Base-by-base conservation (phyloP, 176 grass and related monocot genomes). In the Luzula sylvatica region DNA sequence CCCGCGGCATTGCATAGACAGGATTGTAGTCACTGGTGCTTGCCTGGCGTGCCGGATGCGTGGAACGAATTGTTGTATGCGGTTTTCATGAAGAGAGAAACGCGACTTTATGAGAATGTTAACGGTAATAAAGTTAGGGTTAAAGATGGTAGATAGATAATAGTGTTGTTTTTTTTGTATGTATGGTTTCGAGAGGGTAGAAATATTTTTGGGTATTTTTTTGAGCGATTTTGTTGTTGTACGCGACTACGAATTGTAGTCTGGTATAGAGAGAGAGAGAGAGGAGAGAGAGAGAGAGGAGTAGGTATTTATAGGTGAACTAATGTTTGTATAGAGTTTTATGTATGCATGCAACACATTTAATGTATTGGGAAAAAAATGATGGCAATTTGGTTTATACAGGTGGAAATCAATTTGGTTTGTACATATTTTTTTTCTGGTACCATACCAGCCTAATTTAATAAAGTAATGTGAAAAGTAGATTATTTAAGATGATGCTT, bases 1-100 rank as follows among this genome's bases (percentile, higher is more conserved):
- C 70, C 69, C 21, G 84, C 72, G 2, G 61, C 84, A 7, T 78
- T 66, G 17, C 42, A 83, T 56, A 85, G 39, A 52, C 90, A 95
- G 70, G 90, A 95, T 15, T 95, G 90, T 75, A 95, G 83, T 69
- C 90, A 95, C 46, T 95, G 90, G 90, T 95, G 90, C 71, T 70
- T 95, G 35, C 90, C 90, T 42, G 90, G 90, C 17, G 90, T 95
- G 2, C 90, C 90, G 14, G 90, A 95, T 76, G 73, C 73, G 26
- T 95, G 90, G 90, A 95, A 95, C 27, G 80, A 95, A 47, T 68
- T 95, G 53, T 65, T 95, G 2, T 95, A 95, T 4, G 45, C 74
- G 2, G 46, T 86, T n/a, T 53, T 95, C 15, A 74, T 88, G 76
- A 82, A 14, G 41, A 69, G 53, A 13, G 49, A 83, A 16, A 58